Conservation (phyloP, 2,329 filamentous ascomycete genomes). For the Ceratocystis cacaofunesta region DNA sequence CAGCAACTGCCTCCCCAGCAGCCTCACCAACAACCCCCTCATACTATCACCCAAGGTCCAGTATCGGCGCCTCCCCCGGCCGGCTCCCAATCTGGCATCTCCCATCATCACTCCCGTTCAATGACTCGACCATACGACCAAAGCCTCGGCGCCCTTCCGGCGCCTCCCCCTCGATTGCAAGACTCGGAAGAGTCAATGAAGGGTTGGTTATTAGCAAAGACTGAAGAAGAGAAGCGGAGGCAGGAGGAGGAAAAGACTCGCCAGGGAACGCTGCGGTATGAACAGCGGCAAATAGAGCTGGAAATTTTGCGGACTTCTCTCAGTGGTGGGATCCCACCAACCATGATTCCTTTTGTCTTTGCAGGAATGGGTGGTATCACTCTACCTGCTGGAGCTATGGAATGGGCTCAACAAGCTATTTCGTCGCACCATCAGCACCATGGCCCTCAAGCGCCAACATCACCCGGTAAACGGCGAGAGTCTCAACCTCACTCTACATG, state of each 20-base stretch:
- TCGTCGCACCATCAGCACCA: constrained; percentile 23
- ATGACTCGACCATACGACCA: constrained; percentile 19
- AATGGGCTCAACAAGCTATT: constrained; percentile 55
- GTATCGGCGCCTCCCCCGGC: constrained; percentile 16
- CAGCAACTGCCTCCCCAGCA: background rate
- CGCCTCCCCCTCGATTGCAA: constrained; percentile 50
- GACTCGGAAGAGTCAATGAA: constrained; percentile 56
- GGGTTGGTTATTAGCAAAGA: constrained; percentile 54
- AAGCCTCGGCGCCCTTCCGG: constrained; percentile 41
- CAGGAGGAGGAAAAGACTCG: constrained; percentile 60
- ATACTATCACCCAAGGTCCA: background rate
- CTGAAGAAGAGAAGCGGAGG: constrained; percentile 56
- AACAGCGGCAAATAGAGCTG: constrained; percentile 58
- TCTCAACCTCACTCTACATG: constrained; percentile 30
- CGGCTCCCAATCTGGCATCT: background rate
- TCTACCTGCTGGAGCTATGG: constrained; percentile 44
- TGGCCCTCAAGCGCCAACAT: constrained; percentile 22
- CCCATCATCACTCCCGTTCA: constrained; percentile 19
- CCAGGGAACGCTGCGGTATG: constrained; percentile 50
- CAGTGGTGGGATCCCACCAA: constrained; percentile 54
- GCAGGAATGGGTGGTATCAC: constrained; percentile 52
- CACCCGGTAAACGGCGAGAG: constrained; percentile 12
- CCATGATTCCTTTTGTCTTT: constrained; percentile 62
- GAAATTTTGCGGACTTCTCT: constrained; percentile 57
- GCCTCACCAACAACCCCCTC: background rate